Conservation (phyloP, 257 asterid genomes). For the Verbena officinalis region DNA sequence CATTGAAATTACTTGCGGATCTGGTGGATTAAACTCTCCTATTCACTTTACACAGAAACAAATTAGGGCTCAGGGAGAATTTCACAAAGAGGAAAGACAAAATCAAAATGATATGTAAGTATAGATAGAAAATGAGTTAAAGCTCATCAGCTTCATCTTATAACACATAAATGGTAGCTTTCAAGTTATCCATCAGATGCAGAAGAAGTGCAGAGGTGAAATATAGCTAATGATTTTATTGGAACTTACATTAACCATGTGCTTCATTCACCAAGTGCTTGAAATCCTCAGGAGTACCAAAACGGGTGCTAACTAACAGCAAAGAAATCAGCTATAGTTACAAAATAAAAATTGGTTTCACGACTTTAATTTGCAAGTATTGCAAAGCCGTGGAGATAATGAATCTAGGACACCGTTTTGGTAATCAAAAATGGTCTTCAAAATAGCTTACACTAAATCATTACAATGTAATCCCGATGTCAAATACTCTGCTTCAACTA, state of each 20-base stretch:
- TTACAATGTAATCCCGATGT: slow-evolving; percentile 26
- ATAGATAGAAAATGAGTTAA: too few relatives aligned
- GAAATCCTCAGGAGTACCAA: slow-evolving; percentile 96
- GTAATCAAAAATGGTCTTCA: slow-evolving; percentile 18
- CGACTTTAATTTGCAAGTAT: too few relatives aligned
- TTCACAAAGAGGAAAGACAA: too few relatives aligned
- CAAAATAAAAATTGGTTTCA: too few relatives aligned
- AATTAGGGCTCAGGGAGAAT: too few relatives aligned
- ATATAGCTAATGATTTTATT: slow-evolving; percentile 10
- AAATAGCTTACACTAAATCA: slow-evolving; percentile 24
- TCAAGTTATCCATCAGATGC: slow-evolving; percentile 22
- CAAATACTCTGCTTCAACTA: too few relatives aligned
- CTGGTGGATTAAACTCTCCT: too few relatives aligned
- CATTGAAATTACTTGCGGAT: too few relatives aligned
- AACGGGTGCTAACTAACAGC: slow-evolving; percentile 99
- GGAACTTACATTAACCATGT: slow-evolving; percentile 61
- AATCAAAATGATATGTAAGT: too few relatives aligned
- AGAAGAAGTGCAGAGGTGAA: slow-evolving; percentile 26
- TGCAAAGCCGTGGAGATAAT: slow-evolving; percentile 29
- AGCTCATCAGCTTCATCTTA: background rate
- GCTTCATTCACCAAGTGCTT: slow-evolving; percentile 96
- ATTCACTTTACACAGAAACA: too few relatives aligned
- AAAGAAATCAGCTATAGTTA: slow-evolving; percentile 55
- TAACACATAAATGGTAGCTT: slow-evolving; percentile 10
- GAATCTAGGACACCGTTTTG: background rate